Conservation (phyloP, 805 yeast species). For the Debaryomyces maramus region DNA sequence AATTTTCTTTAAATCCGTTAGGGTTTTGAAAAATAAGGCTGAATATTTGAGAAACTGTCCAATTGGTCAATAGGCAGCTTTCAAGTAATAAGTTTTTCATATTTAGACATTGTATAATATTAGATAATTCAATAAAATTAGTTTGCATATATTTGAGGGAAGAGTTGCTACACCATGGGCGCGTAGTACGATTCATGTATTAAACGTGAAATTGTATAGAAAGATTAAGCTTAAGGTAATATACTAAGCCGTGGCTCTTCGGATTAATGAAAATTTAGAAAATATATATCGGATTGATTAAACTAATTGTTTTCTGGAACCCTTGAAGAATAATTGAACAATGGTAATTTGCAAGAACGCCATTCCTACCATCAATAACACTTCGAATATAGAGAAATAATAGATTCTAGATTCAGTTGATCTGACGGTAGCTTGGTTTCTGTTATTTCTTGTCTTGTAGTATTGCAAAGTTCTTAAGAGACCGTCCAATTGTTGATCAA, state of each 20-base stretch:
- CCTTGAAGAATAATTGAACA: conserved; percentile 70
- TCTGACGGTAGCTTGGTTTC: conserved; percentile 86
- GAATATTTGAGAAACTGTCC: conserved; percentile 78
- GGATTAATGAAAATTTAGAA: too few species aligned
- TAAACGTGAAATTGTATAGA: too few species aligned
- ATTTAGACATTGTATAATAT: conserved; percentile 1
- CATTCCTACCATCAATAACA: conserved; percentile 72
- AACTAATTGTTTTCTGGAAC: conserved; percentile 66
- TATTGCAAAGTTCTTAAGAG: conserved; percentile 66
- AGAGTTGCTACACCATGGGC: too few species aligned
- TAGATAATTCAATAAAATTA: neutral
- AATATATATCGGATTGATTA: too few species aligned
- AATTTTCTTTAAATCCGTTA: conserved; percentile 86
- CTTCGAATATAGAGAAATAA: conserved; percentile 72
- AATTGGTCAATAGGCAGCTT: conserved; percentile 49
- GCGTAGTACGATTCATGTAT: too few species aligned
- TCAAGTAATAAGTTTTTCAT: neutral
- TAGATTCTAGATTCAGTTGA: conserved; percentile 77
- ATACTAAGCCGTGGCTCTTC: too few species aligned
- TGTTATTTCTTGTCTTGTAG: conserved; percentile 84
- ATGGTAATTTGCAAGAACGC: conserved; percentile 66
- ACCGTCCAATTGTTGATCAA: conserved; percentile 59
- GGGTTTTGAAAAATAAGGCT: conserved; percentile 82
- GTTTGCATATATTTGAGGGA: conserved; percentile 1
- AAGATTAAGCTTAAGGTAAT: too few species aligned